Base-by-base conservation (phyloP, 768 basidiomycete species). In the Mycena venus region DNA sequence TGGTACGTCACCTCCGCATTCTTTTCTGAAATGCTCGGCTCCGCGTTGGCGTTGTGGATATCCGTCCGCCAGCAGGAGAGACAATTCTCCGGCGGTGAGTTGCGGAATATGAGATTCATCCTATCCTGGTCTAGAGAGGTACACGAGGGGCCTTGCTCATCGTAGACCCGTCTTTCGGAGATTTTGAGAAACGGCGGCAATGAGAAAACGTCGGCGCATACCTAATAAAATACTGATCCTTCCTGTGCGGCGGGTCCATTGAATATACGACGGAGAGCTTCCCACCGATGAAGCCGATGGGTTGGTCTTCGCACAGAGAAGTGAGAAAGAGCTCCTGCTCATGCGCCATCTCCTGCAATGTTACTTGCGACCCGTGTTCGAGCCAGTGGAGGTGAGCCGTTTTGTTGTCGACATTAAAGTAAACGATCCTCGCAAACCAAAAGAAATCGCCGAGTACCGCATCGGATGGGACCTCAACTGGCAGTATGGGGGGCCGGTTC, bases 311-410 rank as follows among this genome's bases (percentile, higher is more conserved):
- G 73, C 95, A 96, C 0, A 87, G 78, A 2, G 91, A 82, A 32
- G 87, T 87, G 6, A 93, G 80, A 78, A 92, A 95, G 0, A 96
- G 79, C 75, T 96, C 94, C 67, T 91, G 91, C 0, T 89, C 84
- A 68, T 93, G 83, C 0, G 88, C 89, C 17, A 95, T 81, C 72
- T 94, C 91, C 32, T 87, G 84, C 31, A 95, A 79, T n/a, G 90
- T 79, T 0, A 91, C 93, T 67, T 89, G 87, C 0, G 90, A 89
- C 0, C 91, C 89, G 77, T 96, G 95, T 65, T 93, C 89, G 32
- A 93, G 89, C 94, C 94, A 96, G 38, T 91, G 93, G 12, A 94
- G 82, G 80, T 96, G 95, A 0, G 89, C 88, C 2, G 70, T 81
- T 65, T 86, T 82, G 6, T 83, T 71, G 19, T 85, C 81, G 38